Conservation (phyloP, 2,329 filamentous ascomycete genomes). For the Colletotrichum trifolii region DNA sequence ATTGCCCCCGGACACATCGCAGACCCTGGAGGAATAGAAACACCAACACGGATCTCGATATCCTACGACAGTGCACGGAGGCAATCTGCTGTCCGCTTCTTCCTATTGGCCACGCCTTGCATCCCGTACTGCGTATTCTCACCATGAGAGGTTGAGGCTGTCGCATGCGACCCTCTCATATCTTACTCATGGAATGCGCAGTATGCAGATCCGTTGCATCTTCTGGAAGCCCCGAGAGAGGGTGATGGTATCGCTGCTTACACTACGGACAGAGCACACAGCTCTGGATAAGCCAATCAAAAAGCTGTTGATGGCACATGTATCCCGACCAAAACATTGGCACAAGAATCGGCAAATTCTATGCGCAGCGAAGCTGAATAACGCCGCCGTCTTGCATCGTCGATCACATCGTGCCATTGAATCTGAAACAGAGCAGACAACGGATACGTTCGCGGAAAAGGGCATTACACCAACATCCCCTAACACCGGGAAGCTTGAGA, state of each 20-base stretch:
- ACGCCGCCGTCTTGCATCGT: too few relatives aligned
- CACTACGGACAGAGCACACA: background rate
- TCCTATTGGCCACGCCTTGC: slow-evolving; percentile 15
- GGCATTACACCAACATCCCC: background rate
- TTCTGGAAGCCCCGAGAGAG: slow-evolving; percentile 6
- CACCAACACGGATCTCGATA: slow-evolving; percentile 14
- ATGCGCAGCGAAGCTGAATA: too few relatives aligned
- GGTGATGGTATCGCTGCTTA: too few relatives aligned
- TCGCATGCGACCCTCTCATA: slow-evolving; percentile 27
- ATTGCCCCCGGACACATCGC: background rate
- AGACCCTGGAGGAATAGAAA: background rate
- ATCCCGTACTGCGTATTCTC: background rate
- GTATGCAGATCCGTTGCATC: slow-evolving; percentile 12
- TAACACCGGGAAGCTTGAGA: too few relatives aligned
- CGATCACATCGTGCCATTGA: too few relatives aligned
- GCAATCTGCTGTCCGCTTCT: slow-evolving; percentile 17
- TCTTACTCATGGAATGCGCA: slow-evolving; percentile 6
- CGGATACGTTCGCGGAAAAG: background rate
- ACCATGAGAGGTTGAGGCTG: slow-evolving; percentile 2
- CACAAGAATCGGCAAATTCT: too few relatives aligned
- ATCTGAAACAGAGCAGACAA: background rate
- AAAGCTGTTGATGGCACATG: too few relatives aligned
- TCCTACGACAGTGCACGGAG: slow-evolving; percentile 1
- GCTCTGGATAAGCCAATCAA: background rate
- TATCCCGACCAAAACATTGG: too few relatives aligned